These are phyloP conservation scores for Talaromyces atroroseus DNA, from an alignment of 2,329 filamentous ascomycete species.

Conservation along the genomic window DNA sequence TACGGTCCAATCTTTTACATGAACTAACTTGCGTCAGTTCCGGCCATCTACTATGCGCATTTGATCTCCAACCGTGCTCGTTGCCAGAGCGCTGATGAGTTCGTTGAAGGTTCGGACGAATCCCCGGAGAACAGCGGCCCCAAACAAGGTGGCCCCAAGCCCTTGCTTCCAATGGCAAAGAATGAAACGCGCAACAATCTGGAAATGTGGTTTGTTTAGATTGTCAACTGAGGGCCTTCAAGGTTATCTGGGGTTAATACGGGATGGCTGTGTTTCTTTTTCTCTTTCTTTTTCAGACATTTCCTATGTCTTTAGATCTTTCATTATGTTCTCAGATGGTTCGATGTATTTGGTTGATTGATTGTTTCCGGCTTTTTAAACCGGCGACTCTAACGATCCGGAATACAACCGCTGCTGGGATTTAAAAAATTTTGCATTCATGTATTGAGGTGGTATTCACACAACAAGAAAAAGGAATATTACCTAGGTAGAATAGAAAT, in stretches of 20 bases:
- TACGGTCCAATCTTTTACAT: not conserved
- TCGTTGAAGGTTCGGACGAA: slow-evolving; percentile 17
- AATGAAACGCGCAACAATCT: slow-evolving; percentile 11
- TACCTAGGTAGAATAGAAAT: not conserved
- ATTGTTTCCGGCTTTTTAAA: slow-evolving; percentile 1
- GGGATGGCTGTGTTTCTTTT: not conserved
- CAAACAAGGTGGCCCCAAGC: not conserved
- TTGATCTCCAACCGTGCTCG: slow-evolving; percentile 75
- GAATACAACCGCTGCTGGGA: not conserved
- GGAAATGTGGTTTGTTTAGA: slow-evolving; percentile 15
- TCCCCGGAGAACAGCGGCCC: slow-evolving; percentile 14
- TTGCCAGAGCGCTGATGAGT: slow-evolving; percentile 18
- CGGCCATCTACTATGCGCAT: slow-evolving; percentile 94
- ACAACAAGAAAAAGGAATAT: not conserved
- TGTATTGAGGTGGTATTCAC: slow-evolving; percentile 1
- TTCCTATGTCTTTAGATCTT: not conserved
- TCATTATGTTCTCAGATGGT: not conserved
- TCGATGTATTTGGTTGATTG: not conserved
- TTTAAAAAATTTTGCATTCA: not conserved
- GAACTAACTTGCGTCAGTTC: slow-evolving; percentile 38
- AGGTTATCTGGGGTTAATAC: too few species aligned
- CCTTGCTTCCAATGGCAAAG: slow-evolving; percentile 7
- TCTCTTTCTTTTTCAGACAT: not conserved
- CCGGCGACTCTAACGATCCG: slow-evolving; percentile 7
- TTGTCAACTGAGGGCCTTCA: not conserved